Base-by-base conservation (phyloP, 331 rosid genomes). In the Erythrophleum ivorense region DNA sequence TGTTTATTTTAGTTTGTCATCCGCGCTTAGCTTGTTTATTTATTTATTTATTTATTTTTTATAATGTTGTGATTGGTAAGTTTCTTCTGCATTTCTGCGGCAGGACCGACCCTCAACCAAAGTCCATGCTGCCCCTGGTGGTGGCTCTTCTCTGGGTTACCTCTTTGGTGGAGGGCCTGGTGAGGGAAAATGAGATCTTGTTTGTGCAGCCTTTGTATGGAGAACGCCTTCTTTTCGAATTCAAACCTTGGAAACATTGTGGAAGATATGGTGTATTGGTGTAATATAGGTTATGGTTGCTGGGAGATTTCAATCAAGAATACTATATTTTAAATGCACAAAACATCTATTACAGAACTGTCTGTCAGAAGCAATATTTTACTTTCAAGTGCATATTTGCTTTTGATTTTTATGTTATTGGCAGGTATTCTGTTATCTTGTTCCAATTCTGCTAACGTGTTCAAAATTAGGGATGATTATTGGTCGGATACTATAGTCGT, bases 281-380 rank as follows among this genome's bases (percentile, higher is more conserved):
- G 97, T 90, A 93, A 88, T 85, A 91, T 87, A 87, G 91, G 83
- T 83, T 88, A 79, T 91, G 91, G 85, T 85, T 86, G 90, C 87
- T 86, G 85, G 83, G 86, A 77, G 88, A 81, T 77, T 77, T 88
- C 80, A 70, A 65, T 85, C 76, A 78, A 89, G 81, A 85, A 81
- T 87, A 80, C 73, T 85, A 70, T 84, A 77, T 84, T 81, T 77
- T 80, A 81, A 82, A 87, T 88, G 94, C 88, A 52, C 57, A 66
- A 81, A 88, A 84, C 85, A 66, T 90, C 77, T 50, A 66, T 81
- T 82, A 85, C 86, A 78, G 73, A 81, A 76, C 75, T 82, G 79
- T 76, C 75, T 81, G 76, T 82, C 75, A 62, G 82, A 76, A 86
- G 84, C 92, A 82, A 78, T 81, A 62, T 80, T 73, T 81, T 77